Evolutionary conservation across 208 protist species (phyloP).

Genomic region (Acanthamoeba sp.): DNA sequence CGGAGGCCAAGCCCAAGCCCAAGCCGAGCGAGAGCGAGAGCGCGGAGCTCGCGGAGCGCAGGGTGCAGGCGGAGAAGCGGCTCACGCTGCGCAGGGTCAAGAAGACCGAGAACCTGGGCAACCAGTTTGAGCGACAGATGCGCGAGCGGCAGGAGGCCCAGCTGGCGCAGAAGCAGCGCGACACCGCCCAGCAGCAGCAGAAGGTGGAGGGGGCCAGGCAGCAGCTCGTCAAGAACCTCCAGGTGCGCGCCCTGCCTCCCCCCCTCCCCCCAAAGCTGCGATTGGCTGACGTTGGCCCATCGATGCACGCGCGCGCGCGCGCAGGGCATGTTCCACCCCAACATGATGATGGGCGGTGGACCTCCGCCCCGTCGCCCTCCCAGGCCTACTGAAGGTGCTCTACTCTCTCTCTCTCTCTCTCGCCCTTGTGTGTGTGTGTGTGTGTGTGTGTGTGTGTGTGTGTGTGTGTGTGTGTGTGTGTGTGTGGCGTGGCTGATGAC

Average conservation of each 20-base stretch:
- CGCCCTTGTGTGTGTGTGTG: too few species aligned
- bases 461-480: too few species aligned
- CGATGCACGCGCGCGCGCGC: not conserved
- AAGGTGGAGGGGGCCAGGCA: not conserved
- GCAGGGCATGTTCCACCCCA: constrained; percentile 36
- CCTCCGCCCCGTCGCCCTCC: constrained; percentile 19
- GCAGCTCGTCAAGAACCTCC: constrained; percentile 36
- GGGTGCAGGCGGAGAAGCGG: not conserved
- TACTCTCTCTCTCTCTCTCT: not conserved
- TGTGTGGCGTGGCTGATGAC: too few species aligned
- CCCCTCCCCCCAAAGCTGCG: not conserved
- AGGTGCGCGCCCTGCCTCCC: not conserved
- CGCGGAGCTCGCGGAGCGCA: not conserved
- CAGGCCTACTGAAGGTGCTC: not conserved
- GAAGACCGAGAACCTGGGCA: constrained; percentile 38
- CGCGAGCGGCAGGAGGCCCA: not conserved
- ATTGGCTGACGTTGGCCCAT: not conserved
- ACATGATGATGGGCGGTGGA: constrained; percentile 27
- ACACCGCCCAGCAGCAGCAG: not conserved
- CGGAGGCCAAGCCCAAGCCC: not conserved
- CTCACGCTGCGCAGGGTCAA: not conserved
- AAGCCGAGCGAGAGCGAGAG: not conserved
- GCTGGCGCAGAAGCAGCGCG: not conserved
- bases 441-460: too few species aligned
- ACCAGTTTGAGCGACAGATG: constrained; percentile 30